phyloP scores from a whole-genome alignment of 441 rosid species.

The Codiaeum variegatum region DNA sequence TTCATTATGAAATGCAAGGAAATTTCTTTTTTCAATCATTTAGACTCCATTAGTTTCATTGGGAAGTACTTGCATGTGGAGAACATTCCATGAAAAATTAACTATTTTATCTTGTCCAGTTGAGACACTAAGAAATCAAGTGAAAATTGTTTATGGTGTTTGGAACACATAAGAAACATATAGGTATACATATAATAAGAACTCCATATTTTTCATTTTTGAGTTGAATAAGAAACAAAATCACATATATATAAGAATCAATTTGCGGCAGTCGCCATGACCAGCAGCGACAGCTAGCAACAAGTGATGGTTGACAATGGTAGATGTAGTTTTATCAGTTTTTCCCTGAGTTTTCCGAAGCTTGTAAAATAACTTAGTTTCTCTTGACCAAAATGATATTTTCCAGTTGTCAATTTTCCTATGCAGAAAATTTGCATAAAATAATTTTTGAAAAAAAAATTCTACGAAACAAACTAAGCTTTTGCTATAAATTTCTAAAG shows the following conservation, averaged over 20 bases:
- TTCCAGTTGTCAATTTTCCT: background rate
- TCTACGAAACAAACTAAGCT: background rate
- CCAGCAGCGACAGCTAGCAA: background rate
- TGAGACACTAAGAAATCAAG: background rate
- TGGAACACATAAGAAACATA: background rate
- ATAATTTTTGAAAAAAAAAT: background rate
- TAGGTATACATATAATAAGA: too few relatives aligned
- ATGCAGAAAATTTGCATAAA: background rate
- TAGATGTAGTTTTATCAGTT: background rate
- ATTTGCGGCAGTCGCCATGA: background rate
- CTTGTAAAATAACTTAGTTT: background rate
- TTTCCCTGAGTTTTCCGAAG: background rate
- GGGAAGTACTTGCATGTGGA: background rate
- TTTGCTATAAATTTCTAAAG: background rate
- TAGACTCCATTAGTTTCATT: background rate
- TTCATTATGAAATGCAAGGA: background rate
- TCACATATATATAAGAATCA: background rate
- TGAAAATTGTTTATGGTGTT: background rate
- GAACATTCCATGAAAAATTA: background rate
- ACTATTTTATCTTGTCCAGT: background rate
- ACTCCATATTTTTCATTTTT: background rate
- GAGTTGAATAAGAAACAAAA: background rate
- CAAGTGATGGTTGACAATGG: background rate
- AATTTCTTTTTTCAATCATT: background rate
- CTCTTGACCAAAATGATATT: background rate